These are phyloP conservation scores for Fusarium oxysporum DNA, from an alignment of 2,329 filamentous ascomycete species.

Conservation along the genomic window DNA sequence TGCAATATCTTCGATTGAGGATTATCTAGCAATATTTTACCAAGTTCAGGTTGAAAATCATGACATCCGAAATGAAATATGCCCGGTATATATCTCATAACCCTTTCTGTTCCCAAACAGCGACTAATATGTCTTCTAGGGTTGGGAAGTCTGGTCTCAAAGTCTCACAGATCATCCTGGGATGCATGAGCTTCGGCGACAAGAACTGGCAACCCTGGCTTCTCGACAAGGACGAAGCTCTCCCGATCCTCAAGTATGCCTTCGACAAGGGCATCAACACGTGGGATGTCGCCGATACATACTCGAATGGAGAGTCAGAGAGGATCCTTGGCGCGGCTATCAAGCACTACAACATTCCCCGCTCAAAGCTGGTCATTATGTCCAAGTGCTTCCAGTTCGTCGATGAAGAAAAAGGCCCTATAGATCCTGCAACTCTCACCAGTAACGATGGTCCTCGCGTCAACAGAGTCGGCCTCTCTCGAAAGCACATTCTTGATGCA, in stretches of 20 bases:
- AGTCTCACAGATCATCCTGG: background rate
- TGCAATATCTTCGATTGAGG: background rate
- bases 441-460: background rate
- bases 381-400: background rate
- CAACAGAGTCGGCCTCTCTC: background rate
- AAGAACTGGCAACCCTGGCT: background rate
- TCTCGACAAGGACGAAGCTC: background rate
- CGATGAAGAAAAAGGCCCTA: background rate
- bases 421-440: background rate
- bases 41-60: rapidly evolving
- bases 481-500: background rate
- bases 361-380: background rate
- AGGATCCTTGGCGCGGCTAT: background rate
- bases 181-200: background rate
- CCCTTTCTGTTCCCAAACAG: rapidly evolving
- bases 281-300: background rate
- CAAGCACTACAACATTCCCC: background rate
- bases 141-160: background rate
- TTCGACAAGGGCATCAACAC: background rate
- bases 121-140: background rate
- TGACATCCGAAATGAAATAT: background rate
- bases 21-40: rapidly evolving
- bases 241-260: background rate
- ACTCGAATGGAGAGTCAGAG: background rate
- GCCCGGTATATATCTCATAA: too few species aligned